Percentiles rank a stretch among this genome's conserved stretches.
Conservation (phyloP, 768 basidiomycete species). For the Rhodotorula graminis region DNA sequence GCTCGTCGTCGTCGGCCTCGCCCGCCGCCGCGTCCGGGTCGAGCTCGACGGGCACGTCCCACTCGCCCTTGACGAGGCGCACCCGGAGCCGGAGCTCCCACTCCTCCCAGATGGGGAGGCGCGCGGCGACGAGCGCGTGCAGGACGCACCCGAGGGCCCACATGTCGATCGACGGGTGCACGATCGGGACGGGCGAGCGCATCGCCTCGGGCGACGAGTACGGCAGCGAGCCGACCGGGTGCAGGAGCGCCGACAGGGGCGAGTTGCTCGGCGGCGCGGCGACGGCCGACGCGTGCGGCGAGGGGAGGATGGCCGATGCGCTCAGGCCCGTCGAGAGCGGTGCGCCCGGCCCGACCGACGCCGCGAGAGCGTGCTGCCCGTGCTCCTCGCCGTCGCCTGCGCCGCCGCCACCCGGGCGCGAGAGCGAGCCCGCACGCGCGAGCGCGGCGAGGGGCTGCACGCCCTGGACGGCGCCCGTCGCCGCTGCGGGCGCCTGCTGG, state of each 20-base stretch:
- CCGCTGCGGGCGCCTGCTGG: neutral
- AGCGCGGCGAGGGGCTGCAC: conserved; percentile 33
- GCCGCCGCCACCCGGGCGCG: neutral
- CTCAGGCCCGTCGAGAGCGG: neutral
- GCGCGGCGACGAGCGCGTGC: conserved; percentile 74
- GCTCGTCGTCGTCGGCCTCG: neutral
- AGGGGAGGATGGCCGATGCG: neutral
- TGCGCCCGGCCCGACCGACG: conserved; percentile 8
- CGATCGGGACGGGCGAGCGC: conserved; percentile 39
- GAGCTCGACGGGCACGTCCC: conserved; percentile 45
- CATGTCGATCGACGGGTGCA: conserved; percentile 67
- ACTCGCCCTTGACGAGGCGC: conserved; percentile 78
- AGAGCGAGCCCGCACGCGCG: conserved; percentile 23
- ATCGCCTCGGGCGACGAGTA: conserved; percentile 43
- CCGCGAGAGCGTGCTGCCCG: neutral
- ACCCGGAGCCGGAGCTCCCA: conserved; percentile 88
- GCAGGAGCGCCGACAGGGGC: conserved; percentile 23
- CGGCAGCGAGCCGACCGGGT: conserved; percentile 43
- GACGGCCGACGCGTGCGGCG: neutral
- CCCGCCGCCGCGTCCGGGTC: neutral
- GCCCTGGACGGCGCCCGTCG: conserved; percentile 4
- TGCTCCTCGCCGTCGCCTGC: neutral
- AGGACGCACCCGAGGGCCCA: conserved; percentile 94
- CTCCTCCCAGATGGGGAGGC: conserved; percentile 78
- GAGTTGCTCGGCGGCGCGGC: neutral